Conservation (phyloP, 768 basidiomycete species). For the Boletus bicolor region DNA sequence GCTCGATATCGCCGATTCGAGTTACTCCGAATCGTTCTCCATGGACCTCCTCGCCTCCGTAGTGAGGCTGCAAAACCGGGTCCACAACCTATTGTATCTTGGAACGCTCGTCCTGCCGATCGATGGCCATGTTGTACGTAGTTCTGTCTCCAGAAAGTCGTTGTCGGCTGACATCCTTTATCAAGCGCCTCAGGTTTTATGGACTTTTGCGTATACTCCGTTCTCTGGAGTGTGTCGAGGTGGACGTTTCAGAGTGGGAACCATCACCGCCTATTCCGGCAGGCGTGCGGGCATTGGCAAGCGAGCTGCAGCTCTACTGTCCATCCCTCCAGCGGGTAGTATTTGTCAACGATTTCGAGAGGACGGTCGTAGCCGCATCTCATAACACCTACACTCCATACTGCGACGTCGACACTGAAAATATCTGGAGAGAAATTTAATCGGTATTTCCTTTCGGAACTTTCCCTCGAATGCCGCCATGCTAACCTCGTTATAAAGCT, state of each 20-base stretch:
- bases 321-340: constrained; percentile 49
- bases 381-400: constrained; percentile 31
- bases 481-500: constrained; percentile 2
- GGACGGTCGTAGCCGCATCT: constrained; percentile 43
- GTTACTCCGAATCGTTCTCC: constrained; percentile 52
- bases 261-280: constrained; percentile 50
- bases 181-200: constrained; percentile 60
- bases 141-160: constrained; percentile 13
- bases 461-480: background rate
- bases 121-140: constrained; percentile 31
- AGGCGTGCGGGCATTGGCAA: constrained; percentile 56
- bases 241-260: constrained; percentile 65
- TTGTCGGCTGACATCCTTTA: constrained; percentile 4
- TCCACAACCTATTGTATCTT: constrained; percentile 49
- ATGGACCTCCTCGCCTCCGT: constrained; percentile 49
- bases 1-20: constrained; percentile 61
- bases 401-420: constrained; percentile 22
- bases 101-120: constrained; percentile 65
- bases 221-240: constrained; percentile 51
- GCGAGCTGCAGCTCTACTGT: constrained; percentile 60
- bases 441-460: constrained; percentile 11
- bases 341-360: constrained; percentile 64
- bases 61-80: constrained; percentile 33
- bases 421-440: constrained; percentile 33
- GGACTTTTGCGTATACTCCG: constrained; percentile 53